A percentile compares a stretch with the other conserved stretches of the same genome.
These are phyloP conservation scores for Cladosporium austrohemisphaericum DNA, from an alignment of 2,329 filamentous ascomycete species.

Conservation along the genomic window DNA sequence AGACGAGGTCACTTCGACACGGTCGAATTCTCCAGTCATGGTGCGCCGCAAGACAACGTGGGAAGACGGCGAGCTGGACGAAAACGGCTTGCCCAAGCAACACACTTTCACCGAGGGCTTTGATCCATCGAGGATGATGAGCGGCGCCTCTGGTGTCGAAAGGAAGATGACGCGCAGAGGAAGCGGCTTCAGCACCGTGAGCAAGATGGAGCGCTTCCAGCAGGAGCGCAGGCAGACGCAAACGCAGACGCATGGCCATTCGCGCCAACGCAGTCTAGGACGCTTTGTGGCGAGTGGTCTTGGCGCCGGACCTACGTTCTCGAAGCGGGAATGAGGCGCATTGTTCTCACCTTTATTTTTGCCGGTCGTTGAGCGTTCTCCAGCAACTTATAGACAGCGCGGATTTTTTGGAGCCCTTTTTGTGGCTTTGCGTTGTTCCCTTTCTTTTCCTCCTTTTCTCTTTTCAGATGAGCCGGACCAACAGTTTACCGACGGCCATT, in stretches of 20 bases:
- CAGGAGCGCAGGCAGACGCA: constrained; percentile 17
- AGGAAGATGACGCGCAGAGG: constrained; percentile 16
- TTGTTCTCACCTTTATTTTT: too few relatives aligned
- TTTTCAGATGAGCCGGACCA: too few relatives aligned
- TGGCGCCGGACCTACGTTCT: constrained; percentile 28
- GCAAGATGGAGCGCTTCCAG: constrained; percentile 13
- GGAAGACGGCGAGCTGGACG: constrained; percentile 27
- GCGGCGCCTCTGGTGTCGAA: constrained; percentile 5
- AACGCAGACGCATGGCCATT: too few relatives aligned
- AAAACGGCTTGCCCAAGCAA: constrained; percentile 26
- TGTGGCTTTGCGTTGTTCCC: too few relatives aligned
- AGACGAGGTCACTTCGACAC: constrained; percentile 2
- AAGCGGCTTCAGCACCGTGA: constrained; percentile 14
- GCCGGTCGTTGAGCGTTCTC: too few relatives aligned
- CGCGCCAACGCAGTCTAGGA: constrained; percentile 24
- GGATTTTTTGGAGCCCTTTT: not conserved
- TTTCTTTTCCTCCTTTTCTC: too few relatives aligned
- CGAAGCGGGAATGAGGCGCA: constrained; percentile 28
- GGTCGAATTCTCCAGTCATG: not conserved
- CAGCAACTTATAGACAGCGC: not conserved
- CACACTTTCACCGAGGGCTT: constrained; percentile 17
- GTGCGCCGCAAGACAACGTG: constrained; percentile 19
- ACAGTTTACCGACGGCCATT: too few relatives aligned
- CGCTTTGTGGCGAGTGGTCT: constrained; percentile 26
- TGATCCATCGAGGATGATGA: constrained; percentile 5